Evolutionary conservation across 805 yeast species (phyloP).

Genomic region (Candida sithepensis): DNA sequence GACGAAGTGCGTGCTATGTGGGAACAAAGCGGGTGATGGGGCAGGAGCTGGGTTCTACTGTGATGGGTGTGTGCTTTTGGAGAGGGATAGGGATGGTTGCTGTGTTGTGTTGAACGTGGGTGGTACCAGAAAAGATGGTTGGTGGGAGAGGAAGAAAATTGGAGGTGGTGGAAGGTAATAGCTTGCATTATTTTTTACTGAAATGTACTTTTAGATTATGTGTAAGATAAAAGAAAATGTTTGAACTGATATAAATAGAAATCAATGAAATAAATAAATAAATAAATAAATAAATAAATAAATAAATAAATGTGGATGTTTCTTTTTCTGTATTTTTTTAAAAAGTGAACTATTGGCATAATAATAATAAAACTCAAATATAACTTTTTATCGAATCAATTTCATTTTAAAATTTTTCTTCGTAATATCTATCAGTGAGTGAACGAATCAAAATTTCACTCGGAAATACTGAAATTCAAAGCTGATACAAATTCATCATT

Average conservation of each 20-base stretch:
- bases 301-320: background rate
- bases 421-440: background rate
- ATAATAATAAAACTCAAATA: background rate
- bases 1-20: conserved; percentile 74
- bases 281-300: background rate
- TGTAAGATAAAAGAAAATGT: background rate
- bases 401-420: background rate
- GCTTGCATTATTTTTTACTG: too few species aligned
- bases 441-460: background rate
- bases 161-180: background rate
- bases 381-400: background rate
- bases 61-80: conserved; percentile 74
- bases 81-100: conserved; percentile 88
- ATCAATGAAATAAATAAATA: background rate
- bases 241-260: too few species aligned
- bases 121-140: conserved; percentile 63
- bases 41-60: conserved; percentile 84
- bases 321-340: too few species aligned
- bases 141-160: conserved; percentile 52
- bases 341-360: too few species aligned
- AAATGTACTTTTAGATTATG: background rate
- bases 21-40: conserved; percentile 52
- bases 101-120: conserved; percentile 83
- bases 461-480: conserved; percentile 15
- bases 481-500: conserved; percentile 20